Percentiles rank a stretch among this genome's conserved stretches.
Conservation (phyloP, 2,329 filamentous ascomycete genomes). For the Tolypocladium inflatum region DNA sequence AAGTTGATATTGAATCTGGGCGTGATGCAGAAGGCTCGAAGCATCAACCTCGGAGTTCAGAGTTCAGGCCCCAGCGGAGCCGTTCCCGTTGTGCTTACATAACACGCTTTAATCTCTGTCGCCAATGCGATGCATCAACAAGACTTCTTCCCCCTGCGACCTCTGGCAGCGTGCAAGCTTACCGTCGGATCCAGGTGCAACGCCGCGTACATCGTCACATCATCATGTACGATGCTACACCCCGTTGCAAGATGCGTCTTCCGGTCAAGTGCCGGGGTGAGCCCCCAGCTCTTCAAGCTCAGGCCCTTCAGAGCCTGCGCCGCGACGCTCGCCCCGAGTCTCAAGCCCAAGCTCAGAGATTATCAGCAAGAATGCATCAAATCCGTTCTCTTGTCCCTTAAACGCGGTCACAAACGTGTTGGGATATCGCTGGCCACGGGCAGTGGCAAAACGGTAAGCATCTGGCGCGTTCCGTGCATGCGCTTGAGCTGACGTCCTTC, state of each 20-base stretch:
- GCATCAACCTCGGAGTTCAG: not conserved
- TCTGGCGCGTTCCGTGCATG: not conserved
- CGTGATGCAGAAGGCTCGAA: not conserved
- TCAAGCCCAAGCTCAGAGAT: conserved; percentile 54
- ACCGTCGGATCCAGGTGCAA: not conserved
- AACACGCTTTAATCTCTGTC: not conserved
- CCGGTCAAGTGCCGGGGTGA: conserved; percentile 8
- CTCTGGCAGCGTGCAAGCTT: not conserved
- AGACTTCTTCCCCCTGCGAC: not conserved
- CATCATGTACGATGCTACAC: conserved; percentile 28
- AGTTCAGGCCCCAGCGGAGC: not conserved
- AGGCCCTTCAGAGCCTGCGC: conserved; percentile 12
- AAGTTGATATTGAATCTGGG: not conserved
- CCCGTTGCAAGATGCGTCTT: conserved; percentile 16
- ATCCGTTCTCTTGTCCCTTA: conserved; percentile 61
- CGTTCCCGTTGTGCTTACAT: not conserved
- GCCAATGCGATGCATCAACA: not conserved
- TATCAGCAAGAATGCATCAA: conserved; percentile 92
- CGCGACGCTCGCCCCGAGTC: conserved; percentile 8
- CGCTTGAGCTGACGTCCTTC: not conserved
- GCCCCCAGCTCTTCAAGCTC: conserved; percentile 3
- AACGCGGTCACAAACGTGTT: conserved; percentile 65
- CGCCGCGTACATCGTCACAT: not conserved
- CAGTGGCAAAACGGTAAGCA: conserved; percentile 70
- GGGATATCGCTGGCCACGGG: conserved; percentile 84